Evolutionary conservation across 129 eudicot genomes (phyloP).

Genomic region (Apium graveolens): DNA sequence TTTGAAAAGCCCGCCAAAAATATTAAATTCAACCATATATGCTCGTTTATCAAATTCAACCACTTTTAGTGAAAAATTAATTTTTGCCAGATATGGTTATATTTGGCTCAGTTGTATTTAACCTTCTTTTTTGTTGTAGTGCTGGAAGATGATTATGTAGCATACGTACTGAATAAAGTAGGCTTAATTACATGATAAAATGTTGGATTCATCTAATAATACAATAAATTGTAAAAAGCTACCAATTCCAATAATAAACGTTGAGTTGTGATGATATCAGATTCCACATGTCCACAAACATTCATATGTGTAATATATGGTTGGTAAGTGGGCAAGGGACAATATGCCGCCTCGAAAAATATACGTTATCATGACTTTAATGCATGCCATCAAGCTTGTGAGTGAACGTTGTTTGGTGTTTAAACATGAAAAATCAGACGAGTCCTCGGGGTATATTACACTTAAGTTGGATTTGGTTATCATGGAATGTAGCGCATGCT

Average conservation of each 20-base stretch:
- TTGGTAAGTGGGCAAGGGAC: background rate
- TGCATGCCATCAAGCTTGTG: slow-evolving; percentile 1
- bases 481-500: background rate
- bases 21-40: too few relatives aligned
- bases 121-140: too few relatives aligned
- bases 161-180: background rate
- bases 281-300: slow-evolving; percentile 1
- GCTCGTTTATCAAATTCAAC: too few relatives aligned
- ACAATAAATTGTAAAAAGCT: background rate
- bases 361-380: background rate
- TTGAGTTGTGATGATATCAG: background rate
- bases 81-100: too few relatives aligned
- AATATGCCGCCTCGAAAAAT: background rate
- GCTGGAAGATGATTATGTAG: background rate
- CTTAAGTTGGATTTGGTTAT: too few relatives aligned
- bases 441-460: background rate
- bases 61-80: too few relatives aligned
- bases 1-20: too few relatives aligned
- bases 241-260: background rate
- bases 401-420: background rate
- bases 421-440: background rate
- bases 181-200: background rate
- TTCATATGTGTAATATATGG: background rate
- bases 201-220: background rate
- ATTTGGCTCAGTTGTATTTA: too few relatives aligned